Evolutionary conservation across 83 land plant genomes (phyloP), one percentile per base, ranked within the genome.

Genomic region (Isoetes engelmannii): DNA sequence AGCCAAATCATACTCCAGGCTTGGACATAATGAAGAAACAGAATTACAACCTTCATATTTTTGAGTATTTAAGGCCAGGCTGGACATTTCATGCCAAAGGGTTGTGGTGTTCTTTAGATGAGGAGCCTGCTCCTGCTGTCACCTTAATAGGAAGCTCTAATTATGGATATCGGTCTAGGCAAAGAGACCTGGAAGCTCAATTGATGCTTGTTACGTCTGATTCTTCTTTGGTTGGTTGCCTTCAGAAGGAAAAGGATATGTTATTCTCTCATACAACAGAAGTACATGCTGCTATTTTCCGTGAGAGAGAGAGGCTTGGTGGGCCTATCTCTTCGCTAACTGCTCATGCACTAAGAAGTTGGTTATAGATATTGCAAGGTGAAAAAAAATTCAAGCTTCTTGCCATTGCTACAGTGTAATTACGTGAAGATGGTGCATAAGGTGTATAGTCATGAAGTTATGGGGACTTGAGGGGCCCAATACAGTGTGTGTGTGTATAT

Each of bases 81-180:
- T 77, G 80, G 80, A 77, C 80, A 13, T 77, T 77, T 61, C 80
- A 77, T 66, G 80, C 76, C 19, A 77, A 77, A 65, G 80, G 80
- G 4, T 19, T 77, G 53, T 77, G 80, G 80, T 72, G 75, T 47
- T 71, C 57, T 28, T 53, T 72, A 4, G 56, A 69, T 61, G 75
- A 48, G 12, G 70, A 44, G 4, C 44, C 45, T 9, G 68, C 57
- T 15, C 80, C 80, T 21, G 65, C 57, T 60, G 56, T 77, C 4
- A 72, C 80, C 0, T 54, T 72, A 0, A 62, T 77, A 49, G 80
- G 80, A 9, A 77, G 80, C 57, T 77, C 80, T 61, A 77, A 77
- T 44, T 72, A 60, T 60, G 80, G 80, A 9, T 72, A 57, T 51
- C 80, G 80, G 3, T 77, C 80, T 9, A 46, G 71, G 18, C 75